Conservation (phyloP, 805 yeast genomes). For the Debaryomyces maramus region DNA sequence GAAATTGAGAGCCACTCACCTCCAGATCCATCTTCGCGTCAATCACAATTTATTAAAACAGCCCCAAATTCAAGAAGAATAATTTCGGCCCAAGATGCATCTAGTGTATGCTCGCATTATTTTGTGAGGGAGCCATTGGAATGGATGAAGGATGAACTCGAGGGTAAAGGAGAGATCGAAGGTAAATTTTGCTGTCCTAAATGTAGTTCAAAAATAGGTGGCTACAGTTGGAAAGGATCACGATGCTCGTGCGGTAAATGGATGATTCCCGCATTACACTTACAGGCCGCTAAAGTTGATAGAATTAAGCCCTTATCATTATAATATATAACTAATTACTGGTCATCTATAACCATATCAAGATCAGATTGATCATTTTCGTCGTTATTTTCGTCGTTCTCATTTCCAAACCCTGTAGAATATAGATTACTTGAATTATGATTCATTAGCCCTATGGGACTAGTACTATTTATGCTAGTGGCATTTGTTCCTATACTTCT, state of each 20-base stretch:
- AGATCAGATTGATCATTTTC: slow-evolving; percentile 35
- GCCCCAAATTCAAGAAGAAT: slow-evolving; percentile 64
- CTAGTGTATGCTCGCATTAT: slow-evolving; percentile 72
- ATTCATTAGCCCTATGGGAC: slow-evolving; percentile 7
- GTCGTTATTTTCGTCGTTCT: slow-evolving; percentile 18
- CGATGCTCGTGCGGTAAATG: slow-evolving; percentile 94
- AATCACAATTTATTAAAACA: slow-evolving; percentile 62
- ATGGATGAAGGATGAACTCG: slow-evolving; percentile 88
- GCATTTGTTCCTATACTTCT: slow-evolving; percentile 20
- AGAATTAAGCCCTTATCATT: slow-evolving; percentile 36
- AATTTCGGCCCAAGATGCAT: slow-evolving; percentile 56
- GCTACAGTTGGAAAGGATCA: slow-evolving; percentile 92
- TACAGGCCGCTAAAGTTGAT: slow-evolving; percentile 81
- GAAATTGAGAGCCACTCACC: slow-evolving; percentile 65
- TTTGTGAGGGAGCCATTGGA: slow-evolving; percentile 77
- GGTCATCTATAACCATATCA: slow-evolving; percentile 47
- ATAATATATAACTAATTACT: slow-evolving; percentile 10
- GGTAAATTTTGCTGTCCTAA: slow-evolving; percentile 86
- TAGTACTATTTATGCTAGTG: slow-evolving; percentile 17
- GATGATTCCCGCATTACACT: slow-evolving; percentile 89
- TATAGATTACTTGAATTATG: slow-evolving; percentile 2
- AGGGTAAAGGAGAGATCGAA: slow-evolving; percentile 67
- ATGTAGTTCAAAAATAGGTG: slow-evolving; percentile 84
- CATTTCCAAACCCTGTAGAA: slow-evolving; percentile 3
- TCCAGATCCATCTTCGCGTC: slow-evolving; percentile 64